phyloP scores from a whole-genome alignment of 257 asterid species.

The Datura wrightii region DNA sequence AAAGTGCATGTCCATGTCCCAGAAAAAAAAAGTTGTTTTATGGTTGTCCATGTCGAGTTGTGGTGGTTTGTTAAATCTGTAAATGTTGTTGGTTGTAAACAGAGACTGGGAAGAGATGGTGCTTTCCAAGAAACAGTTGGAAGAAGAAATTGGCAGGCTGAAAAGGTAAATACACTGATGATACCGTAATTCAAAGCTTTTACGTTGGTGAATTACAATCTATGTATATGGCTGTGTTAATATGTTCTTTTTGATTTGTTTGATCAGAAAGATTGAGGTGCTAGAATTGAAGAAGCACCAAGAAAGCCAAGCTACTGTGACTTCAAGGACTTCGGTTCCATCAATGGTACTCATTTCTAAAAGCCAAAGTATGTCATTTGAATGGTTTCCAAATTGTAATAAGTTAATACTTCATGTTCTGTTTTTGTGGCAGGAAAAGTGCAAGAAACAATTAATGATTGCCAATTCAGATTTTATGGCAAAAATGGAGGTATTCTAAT shows the following conservation, averaged over 20 bases:
- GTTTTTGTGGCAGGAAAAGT: constrained; percentile 59
- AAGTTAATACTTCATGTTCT: constrained; percentile 20
- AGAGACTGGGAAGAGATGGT: constrained; percentile 58
- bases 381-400: constrained; percentile 34
- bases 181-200: neutral
- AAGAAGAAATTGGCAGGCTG: constrained; percentile 68
- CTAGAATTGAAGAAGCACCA: constrained; percentile 44
- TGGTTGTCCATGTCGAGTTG: neutral
- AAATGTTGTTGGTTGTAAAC: constrained; percentile 26
- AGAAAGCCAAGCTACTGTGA: constrained; percentile 49
- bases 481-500: constrained; percentile 68
- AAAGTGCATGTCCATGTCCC: neutral
- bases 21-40: neutral
- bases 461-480: constrained; percentile 62
- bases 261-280: constrained; percentile 64
- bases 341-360: constrained; percentile 6
- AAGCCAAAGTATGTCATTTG: constrained; percentile 42
- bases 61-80: neutral
- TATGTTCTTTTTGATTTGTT: neutral
- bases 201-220: neutral
- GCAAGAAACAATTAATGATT: constrained; percentile 63
- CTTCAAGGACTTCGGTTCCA: constrained; percentile 30
- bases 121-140: constrained; percentile 58
- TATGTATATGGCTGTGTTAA: neutral
- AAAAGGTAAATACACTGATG: constrained; percentile 49